Base-by-base conservation (phyloP, 2,329 filamentous ascomycete genomes). In the Ceratocystis alfenasii region DNA sequence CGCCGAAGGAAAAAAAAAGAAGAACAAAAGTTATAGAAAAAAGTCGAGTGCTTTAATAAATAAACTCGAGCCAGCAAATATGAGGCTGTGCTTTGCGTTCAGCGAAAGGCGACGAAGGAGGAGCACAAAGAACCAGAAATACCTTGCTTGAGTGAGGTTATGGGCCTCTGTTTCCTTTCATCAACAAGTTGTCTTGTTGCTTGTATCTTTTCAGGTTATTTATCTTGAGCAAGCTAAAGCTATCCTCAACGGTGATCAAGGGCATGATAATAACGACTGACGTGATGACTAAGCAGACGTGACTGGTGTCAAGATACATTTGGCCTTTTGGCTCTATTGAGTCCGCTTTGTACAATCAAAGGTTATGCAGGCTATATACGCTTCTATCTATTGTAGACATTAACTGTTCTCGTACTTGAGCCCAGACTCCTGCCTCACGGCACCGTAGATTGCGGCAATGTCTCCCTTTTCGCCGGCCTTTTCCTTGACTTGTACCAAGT, bases 361-460 rank as follows among this genome's bases (percentile, higher is more conserved):
- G 6, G 17, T 20, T 20, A 7, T 20, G n/a, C 22, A 8, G 22
- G 22, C 22, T 25, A 28, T 25, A 22, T 15, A 55, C 12, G 50
- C 25, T 25, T 55, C n/a, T 28, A 30, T 33, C 22, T 25, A 33
- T 28, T 17, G 46, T 30, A 28, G 53, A 10, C 48, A 17, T 61
- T 41, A 67, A 33, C 65, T 62, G 46, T 88, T 90, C 72, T 89
- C 87, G 75, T 86, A 95, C 65, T 84, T 80, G 70, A 96, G 74
- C 0, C 90, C 90, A 33, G 82, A 83, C 73, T 90, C 87, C 76
- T 87, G 78, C 71, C 91, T 83, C 65, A 88, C 85, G 1, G 87
- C 87, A 0, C 91, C 91, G 76, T 95, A 95, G 46, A 96, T 87
- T 10, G 83, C 87, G 1, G 89, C 87, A 73, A 95, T 83, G 75